Percentiles rank a stretch among this genome's conserved stretches.
Conservation (phyloP, 2,329 filamentous ascomycete genomes). For the Epichloe hybrida region DNA sequence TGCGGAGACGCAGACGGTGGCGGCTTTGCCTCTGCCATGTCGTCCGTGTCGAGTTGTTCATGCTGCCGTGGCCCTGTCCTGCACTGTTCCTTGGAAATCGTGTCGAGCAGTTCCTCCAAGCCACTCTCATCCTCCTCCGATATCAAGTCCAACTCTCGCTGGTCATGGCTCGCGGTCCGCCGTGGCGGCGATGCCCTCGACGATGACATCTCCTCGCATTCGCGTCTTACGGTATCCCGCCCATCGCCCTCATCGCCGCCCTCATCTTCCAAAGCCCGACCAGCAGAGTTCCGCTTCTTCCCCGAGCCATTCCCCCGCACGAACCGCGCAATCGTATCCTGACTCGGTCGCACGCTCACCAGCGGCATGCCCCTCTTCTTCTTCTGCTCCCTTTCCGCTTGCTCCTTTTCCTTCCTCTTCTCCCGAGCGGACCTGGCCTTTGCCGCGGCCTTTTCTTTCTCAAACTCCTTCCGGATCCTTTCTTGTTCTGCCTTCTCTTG, state of each 20-base stretch:
- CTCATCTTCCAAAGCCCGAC: neutral
- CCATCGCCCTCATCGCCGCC: neutral
- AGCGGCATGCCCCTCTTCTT: slow-evolving; percentile 39
- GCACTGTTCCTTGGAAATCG: slow-evolving; percentile 6
- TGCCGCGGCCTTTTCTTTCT: slow-evolving; percentile 32
- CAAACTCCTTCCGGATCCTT: slow-evolving; percentile 37
- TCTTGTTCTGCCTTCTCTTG: slow-evolving; percentile 37
- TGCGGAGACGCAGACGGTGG: neutral
- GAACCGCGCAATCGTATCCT: slow-evolving; percentile 43
- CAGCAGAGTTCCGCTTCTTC: slow-evolving; percentile 14
- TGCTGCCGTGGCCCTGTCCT: slow-evolving; percentile 3
- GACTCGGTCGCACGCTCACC: slow-evolving; percentile 40
- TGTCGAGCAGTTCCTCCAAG: slow-evolving; percentile 8
- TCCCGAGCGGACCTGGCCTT: slow-evolving; percentile 38
- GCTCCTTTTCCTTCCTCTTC: slow-evolving; percentile 41
- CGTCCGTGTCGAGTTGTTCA: too few relatives aligned
- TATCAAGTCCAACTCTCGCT: slow-evolving; percentile 8
- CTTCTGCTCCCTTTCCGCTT: slow-evolving; percentile 34
- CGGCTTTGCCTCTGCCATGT: neutral
- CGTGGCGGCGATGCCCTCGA: neutral
- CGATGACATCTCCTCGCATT: neutral
- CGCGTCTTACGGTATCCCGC: neutral
- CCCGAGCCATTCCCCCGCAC: slow-evolving; percentile 21
- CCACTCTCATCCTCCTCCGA: slow-evolving; percentile 15
- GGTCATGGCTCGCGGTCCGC: neutral